Base-by-base conservation (phyloP, 73 alveolate genomes). In the Paramecium octaurelia region DNA sequence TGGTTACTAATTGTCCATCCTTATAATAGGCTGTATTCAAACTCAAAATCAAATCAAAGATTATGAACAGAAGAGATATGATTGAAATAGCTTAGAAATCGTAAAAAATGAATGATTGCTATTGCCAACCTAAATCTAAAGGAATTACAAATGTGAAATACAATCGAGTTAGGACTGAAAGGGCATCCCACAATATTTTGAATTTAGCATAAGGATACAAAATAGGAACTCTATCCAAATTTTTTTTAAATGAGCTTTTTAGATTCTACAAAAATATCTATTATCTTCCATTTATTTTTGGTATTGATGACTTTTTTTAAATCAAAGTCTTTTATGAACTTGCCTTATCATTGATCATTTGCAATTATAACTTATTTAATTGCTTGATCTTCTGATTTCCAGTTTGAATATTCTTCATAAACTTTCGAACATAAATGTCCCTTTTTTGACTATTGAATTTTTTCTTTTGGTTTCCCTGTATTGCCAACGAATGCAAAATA, bases 111-210 rank as follows among this genome's bases (percentile, higher is more conserved):
- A 80, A 42, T 14, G 75, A 42, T 80, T 23, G 8, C 6, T 80
- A 20, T 64, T 42, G 21, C 91, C 91, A 80, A 20, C 64, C 91
- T 43, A 80, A 43, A 42, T 80, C 91, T 23, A 80, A 23, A 20
- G 91, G 91, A 11, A 80, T 80, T 46, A 42, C 73, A 23, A 42
- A 80, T 24, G 36, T 24, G 29, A 42, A 80, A 43, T 80, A 80
- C 23, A 80, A 27, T 80, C 91, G 18, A 18, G 91, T 64, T 11
- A 80, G 3, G 1, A 80, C 50, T 10, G 73, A 23, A 0, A 46
- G 8, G 9, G 35, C 14, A 80, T 80, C 91, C 91, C 91, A 80
- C 20, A 80, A 18, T 20, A 80, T 20, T 80, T 80, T 80, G 12
- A 40, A 46, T 46, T 35, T 80, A 4, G 70, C 23, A 38, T 12